Evolutionary conservation across 305 asterid species (phyloP).

Genomic region (Caryopteris hybrid): DNA sequence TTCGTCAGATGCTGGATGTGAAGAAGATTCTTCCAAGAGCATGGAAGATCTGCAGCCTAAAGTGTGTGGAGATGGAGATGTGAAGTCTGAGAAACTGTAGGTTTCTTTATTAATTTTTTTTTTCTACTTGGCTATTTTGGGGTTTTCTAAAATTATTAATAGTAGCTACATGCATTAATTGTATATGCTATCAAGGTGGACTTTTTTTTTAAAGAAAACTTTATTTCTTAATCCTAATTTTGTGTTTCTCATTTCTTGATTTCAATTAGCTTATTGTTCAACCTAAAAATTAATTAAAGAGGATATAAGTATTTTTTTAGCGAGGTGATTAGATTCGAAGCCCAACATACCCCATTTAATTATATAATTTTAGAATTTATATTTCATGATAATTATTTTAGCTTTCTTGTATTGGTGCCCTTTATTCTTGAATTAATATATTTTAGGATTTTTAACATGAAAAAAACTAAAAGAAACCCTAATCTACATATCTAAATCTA

Average conservation of each 20-base stretch:
- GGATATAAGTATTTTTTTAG: too few relatives aligned
- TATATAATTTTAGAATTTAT: too few relatives aligned
- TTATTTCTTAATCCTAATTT: not conserved
- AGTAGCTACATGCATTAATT: not conserved
- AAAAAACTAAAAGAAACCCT: slow-evolving; percentile 25
- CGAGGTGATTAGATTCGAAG: too few relatives aligned
- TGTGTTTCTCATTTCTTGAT: not conserved
- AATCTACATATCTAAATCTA: not conserved
- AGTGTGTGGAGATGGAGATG: slow-evolving; percentile 38
- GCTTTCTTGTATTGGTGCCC: not conserved
- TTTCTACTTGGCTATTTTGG: not conserved
- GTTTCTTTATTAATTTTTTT: slow-evolving; percentile 11
- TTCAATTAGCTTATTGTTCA: slow-evolving; percentile 12
- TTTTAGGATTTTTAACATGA: not conserved
- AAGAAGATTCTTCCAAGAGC: slow-evolving; percentile 48
- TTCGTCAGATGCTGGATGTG: slow-evolving; percentile 47
- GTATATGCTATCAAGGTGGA: slow-evolving; percentile 12
- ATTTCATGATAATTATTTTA: too few relatives aligned
- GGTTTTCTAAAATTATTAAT: not conserved
- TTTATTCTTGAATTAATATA: not conserved
- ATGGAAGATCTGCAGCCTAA: slow-evolving; percentile 25
- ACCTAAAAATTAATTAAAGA: slow-evolving; percentile 2
- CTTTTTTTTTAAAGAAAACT: slow-evolving; percentile 7
- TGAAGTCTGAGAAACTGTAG: slow-evolving; percentile 50
- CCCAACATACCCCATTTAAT: too few relatives aligned